Conservation (phyloP, 2,329 filamentous ascomycete species). For the Colletotrichum noveboracense region DNA sequence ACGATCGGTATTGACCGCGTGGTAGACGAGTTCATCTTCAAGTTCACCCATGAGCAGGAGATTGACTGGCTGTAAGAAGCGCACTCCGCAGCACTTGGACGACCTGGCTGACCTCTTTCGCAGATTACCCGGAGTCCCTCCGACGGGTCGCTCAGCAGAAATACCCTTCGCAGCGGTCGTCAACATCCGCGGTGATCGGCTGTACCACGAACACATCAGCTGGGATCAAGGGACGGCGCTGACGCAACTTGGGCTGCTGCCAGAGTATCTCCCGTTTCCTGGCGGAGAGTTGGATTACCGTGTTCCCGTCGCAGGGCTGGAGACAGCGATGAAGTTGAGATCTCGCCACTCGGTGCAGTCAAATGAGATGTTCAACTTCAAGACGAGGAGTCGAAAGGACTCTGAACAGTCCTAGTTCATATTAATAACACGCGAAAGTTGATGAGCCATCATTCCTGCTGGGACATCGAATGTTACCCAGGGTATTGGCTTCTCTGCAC, state of each 20-base stretch:
- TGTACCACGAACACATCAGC: constrained; percentile 70
- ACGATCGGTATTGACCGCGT: constrained; percentile 75
- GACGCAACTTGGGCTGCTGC: constrained; percentile 60
- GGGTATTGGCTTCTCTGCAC: too few relatives aligned
- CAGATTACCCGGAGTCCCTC: constrained; percentile 58
- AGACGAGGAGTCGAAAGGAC: not conserved
- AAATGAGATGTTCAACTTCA: constrained; percentile 33
- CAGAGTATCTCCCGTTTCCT: constrained; percentile 66
- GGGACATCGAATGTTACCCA: too few relatives aligned
- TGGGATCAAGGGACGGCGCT: constrained; percentile 72
- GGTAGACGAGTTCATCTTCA: constrained; percentile 73
- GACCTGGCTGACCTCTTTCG: not conserved
- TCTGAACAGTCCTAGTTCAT: not conserved
- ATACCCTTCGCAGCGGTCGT: constrained; percentile 68
- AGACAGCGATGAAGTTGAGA: constrained; percentile 35
- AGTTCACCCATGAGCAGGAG: constrained; percentile 65
- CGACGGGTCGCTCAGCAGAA: constrained; percentile 56
- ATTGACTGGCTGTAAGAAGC: constrained; percentile 71
- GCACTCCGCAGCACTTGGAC: constrained; percentile 8
- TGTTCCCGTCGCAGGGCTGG: constrained; percentile 33
- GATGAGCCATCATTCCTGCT: too few relatives aligned
- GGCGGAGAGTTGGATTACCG: constrained; percentile 27
- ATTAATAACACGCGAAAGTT: accelerated
- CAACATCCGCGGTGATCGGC: constrained; percentile 64
- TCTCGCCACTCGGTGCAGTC: constrained; percentile 32